Conservation (phyloP, 1,284 basidiomycete species). For the Fomitopsis palustris region DNA sequence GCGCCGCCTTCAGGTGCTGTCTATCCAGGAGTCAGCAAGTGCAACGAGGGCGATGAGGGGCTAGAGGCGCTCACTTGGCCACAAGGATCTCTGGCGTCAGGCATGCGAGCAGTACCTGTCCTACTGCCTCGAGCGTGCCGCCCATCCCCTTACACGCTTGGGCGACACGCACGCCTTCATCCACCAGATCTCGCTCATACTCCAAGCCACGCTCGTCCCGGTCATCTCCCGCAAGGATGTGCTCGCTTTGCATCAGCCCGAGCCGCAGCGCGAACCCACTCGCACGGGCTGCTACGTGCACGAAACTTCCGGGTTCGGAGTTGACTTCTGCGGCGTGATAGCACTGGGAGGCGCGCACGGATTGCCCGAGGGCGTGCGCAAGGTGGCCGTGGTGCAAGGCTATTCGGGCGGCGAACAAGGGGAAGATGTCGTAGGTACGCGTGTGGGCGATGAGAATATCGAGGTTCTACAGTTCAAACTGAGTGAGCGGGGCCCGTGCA, state of each 20-base stretch:
- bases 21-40: conserved; percentile 31
- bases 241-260: conserved; percentile 33
- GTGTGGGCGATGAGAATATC: conserved; percentile 56
- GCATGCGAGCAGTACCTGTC: conserved; percentile 51
- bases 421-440: conserved; percentile 53
- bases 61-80: conserved; percentile 46
- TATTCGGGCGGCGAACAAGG: conserved; percentile 54
- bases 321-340: conserved; percentile 57
- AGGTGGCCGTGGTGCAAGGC: conserved; percentile 68
- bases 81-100: conserved; percentile 51
- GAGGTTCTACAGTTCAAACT: conserved; percentile 39
- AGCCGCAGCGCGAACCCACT: conserved; percentile 59
- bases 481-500: not conserved
- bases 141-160: conserved; percentile 45
- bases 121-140: conserved; percentile 52
- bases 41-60: not conserved
- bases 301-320: conserved; percentile 45
- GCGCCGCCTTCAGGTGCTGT: conserved; percentile 54
- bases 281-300: conserved; percentile 52
- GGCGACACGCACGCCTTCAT: conserved; percentile 33
- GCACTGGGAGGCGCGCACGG: conserved; percentile 50
- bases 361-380: conserved; percentile 53
- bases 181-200: conserved; percentile 13
- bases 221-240: conserved; percentile 11
- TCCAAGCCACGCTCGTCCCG: conserved; percentile 16